Conservation (phyloP, 2,329 filamentous ascomycete genomes). For the Exophiala lecanii-corni region DNA sequence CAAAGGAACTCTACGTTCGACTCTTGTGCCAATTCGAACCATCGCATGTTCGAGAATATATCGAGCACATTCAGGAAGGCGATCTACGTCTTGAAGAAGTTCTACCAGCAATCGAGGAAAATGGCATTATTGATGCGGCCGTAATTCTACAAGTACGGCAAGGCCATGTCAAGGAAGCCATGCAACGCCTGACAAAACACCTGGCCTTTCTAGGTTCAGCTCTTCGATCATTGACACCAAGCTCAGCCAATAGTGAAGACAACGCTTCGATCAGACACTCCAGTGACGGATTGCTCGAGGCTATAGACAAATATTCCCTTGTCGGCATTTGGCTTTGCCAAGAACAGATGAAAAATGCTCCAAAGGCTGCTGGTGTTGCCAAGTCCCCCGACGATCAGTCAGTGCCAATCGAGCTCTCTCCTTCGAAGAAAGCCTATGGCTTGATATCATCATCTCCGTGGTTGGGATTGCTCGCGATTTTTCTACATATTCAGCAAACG, state of each 20-base stretch:
- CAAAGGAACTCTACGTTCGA: constrained; percentile 80
- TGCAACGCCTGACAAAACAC: constrained; percentile 79
- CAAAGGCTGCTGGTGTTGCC: constrained; percentile 32
- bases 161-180: constrained; percentile 75
- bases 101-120: constrained; percentile 81
- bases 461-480: constrained; percentile 61
- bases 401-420: constrained; percentile 48
- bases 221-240: constrained; percentile 44
- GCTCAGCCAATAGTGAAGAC: constrained; percentile 48
- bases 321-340: constrained; percentile 96
- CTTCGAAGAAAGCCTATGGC: constrained; percentile 60
- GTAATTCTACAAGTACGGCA: constrained; percentile 87
- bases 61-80: constrained; percentile 68
- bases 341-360: constrained; percentile 58
- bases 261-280: constrained; percentile 58
- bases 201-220: constrained; percentile 74
- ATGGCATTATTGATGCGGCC: constrained; percentile 85
- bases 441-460: constrained; percentile 60
- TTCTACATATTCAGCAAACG: constrained; percentile 37
- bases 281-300: constrained; percentile 67
- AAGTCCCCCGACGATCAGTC: constrained; percentile 42
- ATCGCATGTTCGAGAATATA: constrained; percentile 76
- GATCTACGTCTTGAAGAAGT: constrained; percentile 76
- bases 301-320: constrained; percentile 81
- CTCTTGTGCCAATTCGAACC: constrained; percentile 87